Percentiles rank a stretch among this genome's conserved stretches.
Conservation (phyloP, 228 moss, liverwort and hornwort species). For the Sphagnum magellanicum region DNA sequence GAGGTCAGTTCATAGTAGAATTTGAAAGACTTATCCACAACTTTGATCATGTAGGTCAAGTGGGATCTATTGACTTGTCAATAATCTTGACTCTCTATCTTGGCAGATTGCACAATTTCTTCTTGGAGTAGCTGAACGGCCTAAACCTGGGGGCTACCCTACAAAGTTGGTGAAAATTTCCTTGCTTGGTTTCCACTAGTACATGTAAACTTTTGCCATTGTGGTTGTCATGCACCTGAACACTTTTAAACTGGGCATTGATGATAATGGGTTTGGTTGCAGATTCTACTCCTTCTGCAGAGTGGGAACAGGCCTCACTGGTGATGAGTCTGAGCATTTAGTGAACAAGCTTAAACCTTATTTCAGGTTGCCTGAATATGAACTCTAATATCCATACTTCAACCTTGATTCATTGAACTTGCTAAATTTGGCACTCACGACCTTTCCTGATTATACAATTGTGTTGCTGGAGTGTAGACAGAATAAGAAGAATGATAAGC, state of each 20-base stretch:
- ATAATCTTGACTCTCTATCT: not conserved
- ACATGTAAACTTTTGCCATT: not conserved
- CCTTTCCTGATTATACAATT: not conserved
- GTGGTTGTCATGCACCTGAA: not conserved
- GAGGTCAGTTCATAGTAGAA: slow-evolving; percentile 28
- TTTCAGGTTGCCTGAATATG: slow-evolving; percentile 39
- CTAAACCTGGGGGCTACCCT: slow-evolving; percentile 56
- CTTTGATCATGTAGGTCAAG: not conserved
- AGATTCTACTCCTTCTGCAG: slow-evolving; percentile 88
- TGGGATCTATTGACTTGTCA: not conserved
- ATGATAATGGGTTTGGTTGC: slow-evolving; percentile 5
- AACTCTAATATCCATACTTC: not conserved
- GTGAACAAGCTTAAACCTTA: slow-evolving; percentile 83
- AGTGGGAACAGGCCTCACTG: slow-evolving; percentile 75
- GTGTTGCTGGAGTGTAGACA: slow-evolving; percentile 21
- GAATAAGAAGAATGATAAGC: slow-evolving; percentile 68
- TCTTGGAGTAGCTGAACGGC: slow-evolving; percentile 84
- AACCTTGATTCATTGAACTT: too few relatives aligned
- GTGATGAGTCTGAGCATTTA: slow-evolving; percentile 56
- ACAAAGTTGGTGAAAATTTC: slow-evolving; percentile 45
- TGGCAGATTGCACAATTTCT: slow-evolving; percentile 78
- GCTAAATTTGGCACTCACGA: too few relatives aligned
- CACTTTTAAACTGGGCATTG: not conserved
- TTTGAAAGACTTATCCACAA: not conserved
- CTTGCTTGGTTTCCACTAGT: not conserved